Base-by-base conservation (phyloP, 2,329 filamentous ascomycete species). In the Ceratocystis lukuohia region DNA sequence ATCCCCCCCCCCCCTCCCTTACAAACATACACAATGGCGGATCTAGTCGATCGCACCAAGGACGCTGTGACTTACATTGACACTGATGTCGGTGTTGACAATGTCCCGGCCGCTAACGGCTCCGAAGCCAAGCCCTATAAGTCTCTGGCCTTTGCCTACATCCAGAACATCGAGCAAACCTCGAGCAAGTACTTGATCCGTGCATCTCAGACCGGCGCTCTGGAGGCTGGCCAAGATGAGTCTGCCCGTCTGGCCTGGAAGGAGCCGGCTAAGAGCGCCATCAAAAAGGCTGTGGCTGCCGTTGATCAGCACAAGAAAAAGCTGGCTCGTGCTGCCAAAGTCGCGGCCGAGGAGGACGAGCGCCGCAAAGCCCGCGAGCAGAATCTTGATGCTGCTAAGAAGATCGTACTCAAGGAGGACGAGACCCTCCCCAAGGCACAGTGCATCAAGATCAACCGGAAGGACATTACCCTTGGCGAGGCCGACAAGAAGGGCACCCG, bases 221-320 rank as follows among this genome's bases (percentile, higher is more conserved):
- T 82, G n/a, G 81, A 78, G 66, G 80, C 82, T 70, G 82, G 82
- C 73, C 85, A 85, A 69, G 88, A 90, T 71, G 80, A 82, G 69
- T 79, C 81, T 65, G 81, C 81, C 65, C 82, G 84, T 70, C 76
- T 87, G 70, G 82, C 85, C 71, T 96, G 88, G 88, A 93, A 92
- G 78, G 86, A 88, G 66, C 88, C 85, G 22, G 87, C 88, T 68
- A 95, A 94, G 79, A 88, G 88, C 68, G 90, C 89, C 25, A 76
- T 91, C 74, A 96, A 96, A 80, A 95, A 95, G 78, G 88, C 88
- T 3, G 84, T 84, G 78, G 86, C 85, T 75, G 85, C 85, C 70
- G 85, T 85, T 70, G 88, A 91, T 70, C 80, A 82, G 70, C 85
- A 89, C 76, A 88, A 90, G 82, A 92, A 91, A 82, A 96, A 96